Base-by-base conservation (phyloP, 2,329 filamentous ascomycete species). In the Cordyceps cateniannulata region DNA sequence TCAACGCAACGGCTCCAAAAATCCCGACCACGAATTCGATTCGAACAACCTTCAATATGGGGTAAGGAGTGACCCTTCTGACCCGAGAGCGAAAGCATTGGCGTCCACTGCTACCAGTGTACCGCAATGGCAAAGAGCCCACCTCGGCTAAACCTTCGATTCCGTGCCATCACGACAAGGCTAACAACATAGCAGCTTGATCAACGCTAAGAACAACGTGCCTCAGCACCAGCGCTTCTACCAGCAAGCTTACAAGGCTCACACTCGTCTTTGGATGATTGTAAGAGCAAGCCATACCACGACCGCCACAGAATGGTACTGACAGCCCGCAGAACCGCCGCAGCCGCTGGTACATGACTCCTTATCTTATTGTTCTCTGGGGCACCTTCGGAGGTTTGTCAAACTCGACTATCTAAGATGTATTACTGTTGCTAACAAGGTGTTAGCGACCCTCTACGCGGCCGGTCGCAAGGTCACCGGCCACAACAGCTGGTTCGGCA, bases 121-220 rank as follows among this genome's bases (percentile, higher is more conserved):
- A 12, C n/a, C n/a, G 22, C 38, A 38, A 45, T 59, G 25, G 45
- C 56, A 51, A n/a, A 25, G 35, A 56, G 20, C 14, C 44, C 24
- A n/a, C 27, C 44, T 56, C 50, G 59, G 52, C 52, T 55, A 50
- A 51, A 38, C 45, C 45, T 51, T 25, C 59, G 35, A 48, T 42
- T 44, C 32, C 45, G 24, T 24, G 67, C 65, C 65, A 70, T 65
- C 62, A 61, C 63, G 45, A 62, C 63, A 51, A 64, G 56, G 63
- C 68, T 72, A 65, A 73, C 70, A 40, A 66, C 63, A 63, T 59
- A 54, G 61, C 68, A 84, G 83, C 71, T 70, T 87, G 72, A 67
- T 91, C 79, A 80, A 90, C 83, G 86, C 87, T 75, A 82, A 84
- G 74, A 93, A 93, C 84, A 84, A 82, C 71, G 89, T 93, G 70